These are phyloP conservation scores for Monascus purpureus DNA, from an alignment of 495 filamentous ascomycete species.

Conservation along the genomic window DNA sequence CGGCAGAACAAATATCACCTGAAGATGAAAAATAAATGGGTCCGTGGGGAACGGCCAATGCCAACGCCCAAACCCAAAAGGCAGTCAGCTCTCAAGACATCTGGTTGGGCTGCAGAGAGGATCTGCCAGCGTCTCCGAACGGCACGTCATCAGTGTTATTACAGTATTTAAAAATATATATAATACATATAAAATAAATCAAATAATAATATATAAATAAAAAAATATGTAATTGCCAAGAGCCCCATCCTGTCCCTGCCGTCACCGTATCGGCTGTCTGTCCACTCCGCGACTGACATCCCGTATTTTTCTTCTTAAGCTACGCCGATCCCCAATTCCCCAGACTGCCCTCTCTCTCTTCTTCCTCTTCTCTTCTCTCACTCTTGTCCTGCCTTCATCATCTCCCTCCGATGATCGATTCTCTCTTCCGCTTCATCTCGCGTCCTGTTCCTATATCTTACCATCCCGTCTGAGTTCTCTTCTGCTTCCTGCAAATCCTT, in stretches of 20 bases:
- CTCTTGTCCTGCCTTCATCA: constrained; percentile 10
- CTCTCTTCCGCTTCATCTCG: background rate
- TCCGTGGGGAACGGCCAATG: no score
- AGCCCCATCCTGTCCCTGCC: constrained; percentile 18
- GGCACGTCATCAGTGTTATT: constrained; percentile 37
- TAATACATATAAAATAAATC: no score
- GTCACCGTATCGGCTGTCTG: constrained; percentile 13
- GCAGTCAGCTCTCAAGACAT: no score
- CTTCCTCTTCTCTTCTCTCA: constrained; percentile 6
- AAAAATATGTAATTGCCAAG: no score
- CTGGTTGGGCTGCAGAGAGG: no score
- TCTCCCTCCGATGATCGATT: constrained; percentile 3
- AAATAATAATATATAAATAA: no score
- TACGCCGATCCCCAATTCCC: constrained; percentile 62
- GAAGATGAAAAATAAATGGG: no score
- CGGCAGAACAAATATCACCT: no score
- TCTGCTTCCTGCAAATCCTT: background rate
- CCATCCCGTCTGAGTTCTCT: background rate
- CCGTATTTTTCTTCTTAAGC: constrained; percentile 52
- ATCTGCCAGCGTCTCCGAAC: constrained; percentile 34
- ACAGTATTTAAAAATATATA: no score
- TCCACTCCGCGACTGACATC: constrained; percentile 15
- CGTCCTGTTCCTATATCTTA: background rate
- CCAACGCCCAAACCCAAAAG: no score
- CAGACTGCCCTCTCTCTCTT: constrained; percentile 25